Evolutionary conservation across 2,329 filamentous ascomycete species (phyloP).

Genomic region (Tolypocladium ophioglossoides): DNA sequence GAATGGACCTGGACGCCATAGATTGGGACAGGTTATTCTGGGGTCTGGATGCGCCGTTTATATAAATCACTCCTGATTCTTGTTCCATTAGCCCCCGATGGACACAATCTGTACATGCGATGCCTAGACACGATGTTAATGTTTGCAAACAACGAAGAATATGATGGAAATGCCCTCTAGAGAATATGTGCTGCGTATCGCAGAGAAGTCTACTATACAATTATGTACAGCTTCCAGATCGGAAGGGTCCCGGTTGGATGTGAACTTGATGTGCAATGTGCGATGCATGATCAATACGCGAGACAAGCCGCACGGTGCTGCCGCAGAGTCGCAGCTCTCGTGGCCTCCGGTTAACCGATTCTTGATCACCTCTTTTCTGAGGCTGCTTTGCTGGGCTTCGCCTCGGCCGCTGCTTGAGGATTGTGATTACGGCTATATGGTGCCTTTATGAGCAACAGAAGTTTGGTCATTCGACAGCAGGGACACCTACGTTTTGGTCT

Average conservation of each 20-base stretch:
- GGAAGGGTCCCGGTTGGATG: neutral
- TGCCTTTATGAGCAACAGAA: neutral
- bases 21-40: conserved; percentile 25
- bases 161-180: no score
- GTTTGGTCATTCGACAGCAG: neutral
- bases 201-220: neutral
- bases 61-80: conserved; percentile 6
- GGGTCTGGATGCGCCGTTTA: conserved; percentile 22
- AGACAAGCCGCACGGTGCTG: neutral
- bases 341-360: neutral
- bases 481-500: neutral
- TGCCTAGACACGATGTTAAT: neutral
- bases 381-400: neutral
- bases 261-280: neutral
- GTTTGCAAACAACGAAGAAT: neutral
- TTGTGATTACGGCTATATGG: neutral
- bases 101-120: no score
- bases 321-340: neutral
- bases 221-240: neutral
- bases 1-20: conserved; percentile 22
- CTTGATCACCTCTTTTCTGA: neutral
- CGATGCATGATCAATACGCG: no score
- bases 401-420: neutral
- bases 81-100: neutral
- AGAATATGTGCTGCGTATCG: neutral